Conservation (phyloP, 2,329 filamentous ascomycete genomes). For the Cordyceps cicadae region DNA sequence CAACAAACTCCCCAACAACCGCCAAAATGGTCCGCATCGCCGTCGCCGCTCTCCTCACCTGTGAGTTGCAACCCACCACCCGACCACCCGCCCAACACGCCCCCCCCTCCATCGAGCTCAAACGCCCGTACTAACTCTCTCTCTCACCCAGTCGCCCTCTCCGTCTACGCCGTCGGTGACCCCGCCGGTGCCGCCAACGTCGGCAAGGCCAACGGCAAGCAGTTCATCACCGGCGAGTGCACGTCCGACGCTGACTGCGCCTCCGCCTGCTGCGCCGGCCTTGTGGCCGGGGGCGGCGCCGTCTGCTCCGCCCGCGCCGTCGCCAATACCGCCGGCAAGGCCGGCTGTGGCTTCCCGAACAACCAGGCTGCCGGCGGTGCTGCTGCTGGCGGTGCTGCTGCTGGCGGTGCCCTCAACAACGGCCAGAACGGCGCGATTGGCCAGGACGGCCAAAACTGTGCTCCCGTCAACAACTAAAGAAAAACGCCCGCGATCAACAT, state of each 20-base stretch:
- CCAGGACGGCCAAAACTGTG: not conserved
- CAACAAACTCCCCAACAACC: not conserved
- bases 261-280: slow-evolving; percentile 23
- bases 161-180: slow-evolving; percentile 16
- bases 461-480: not conserved
- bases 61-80: too few species aligned
- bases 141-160: slow-evolving; percentile 6
- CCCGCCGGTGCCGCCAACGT: slow-evolving; percentile 18
- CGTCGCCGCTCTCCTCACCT: slow-evolving; percentile 17
- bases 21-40: slow-evolving; percentile 28
- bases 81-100: too few species aligned
- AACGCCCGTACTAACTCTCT: not conserved
- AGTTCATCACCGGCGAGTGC: slow-evolving; percentile 23
- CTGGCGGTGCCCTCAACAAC: not conserved
- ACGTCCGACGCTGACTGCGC: slow-evolving; percentile 21
- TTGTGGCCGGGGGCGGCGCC: slow-evolving; percentile 14
- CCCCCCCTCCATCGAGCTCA: not conserved
- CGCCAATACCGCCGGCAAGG: slow-evolving; percentile 23
- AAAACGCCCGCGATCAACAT: not conserved
- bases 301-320: slow-evolving; percentile 23
- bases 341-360: slow-evolving; percentile 23
- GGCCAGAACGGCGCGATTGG: not conserved
- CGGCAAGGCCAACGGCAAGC: slow-evolving; percentile 18
- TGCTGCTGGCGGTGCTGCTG: not conserved
- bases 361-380: not conserved